Evolutionary conservation across 192 early-diverging fungal genomes (phyloP), one percentile per base, ranked within the genome.

Genomic region (Gigaspora rosea): DNA sequence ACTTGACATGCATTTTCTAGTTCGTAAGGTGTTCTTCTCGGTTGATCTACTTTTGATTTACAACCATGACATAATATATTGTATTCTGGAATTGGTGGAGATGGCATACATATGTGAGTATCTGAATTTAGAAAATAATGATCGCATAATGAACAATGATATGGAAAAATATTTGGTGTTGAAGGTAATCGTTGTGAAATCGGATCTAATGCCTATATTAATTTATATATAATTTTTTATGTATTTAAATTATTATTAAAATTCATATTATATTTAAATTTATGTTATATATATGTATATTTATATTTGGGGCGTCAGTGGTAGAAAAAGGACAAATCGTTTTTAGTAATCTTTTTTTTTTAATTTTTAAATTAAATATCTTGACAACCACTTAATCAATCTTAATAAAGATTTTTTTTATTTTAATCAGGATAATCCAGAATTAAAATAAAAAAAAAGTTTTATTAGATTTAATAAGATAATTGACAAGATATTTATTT

Each of bases 121-220:
- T 35, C 35, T 8, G 63, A 65, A 65, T 27, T 36, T n/a, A 35
- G 63, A 8, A 65, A 16, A 65, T 65, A 15, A 15, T 46, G 63
- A 46, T 36, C 36, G 18, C 63, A 65, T 20, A 2, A 9, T 18
- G 18, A 36, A 65, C 63, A 65, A 65, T 65, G 18, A 65, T 65
- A 65, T 36, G 63, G 63, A 65, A 65, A 65, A 18, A 65, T 36
- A 16, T 8, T 65, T 11, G 63, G 16, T 18, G 18, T 65, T 1
- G 35, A 16, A 36, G 16, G 12, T 4, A 65, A 36, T 65, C 12
- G 33, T 65, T 65, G 63, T 36, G 32, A 36, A 36, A 65, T 65
- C 8, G 63, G 63, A 65, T 65, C 63, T 36, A 65, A 35, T 46
- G 13, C 35, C 63, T 65, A 64, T 1, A 65, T 18, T 65, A 46